These are phyloP conservation scores for Skeletonema menzelii DNA, from an alignment of 108 stramenopile species.

Conservation along the genomic window DNA sequence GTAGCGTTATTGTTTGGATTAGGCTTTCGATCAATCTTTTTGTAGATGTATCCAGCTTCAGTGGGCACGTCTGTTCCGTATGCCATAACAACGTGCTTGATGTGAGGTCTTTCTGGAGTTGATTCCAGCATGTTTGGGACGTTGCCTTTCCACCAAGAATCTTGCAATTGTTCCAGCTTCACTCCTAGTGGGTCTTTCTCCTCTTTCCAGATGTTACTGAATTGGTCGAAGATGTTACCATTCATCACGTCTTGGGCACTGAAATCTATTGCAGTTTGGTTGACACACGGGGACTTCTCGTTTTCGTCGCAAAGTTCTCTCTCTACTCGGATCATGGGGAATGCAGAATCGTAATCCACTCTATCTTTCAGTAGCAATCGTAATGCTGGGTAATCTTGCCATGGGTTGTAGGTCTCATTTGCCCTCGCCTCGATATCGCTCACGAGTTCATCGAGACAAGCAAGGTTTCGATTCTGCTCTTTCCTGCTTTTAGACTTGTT, in stretches of 20 bases:
- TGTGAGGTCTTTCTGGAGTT: constrained; percentile 80
- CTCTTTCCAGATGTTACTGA: constrained; percentile 76
- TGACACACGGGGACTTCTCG: constrained; percentile 45
- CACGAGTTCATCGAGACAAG: constrained; percentile 75
- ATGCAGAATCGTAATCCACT: constrained; percentile 72
- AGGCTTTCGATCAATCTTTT: constrained; percentile 26
- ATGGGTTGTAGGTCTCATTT: constrained; percentile 54
- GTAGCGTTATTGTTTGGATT: neutral
- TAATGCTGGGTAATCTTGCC: constrained; percentile 70
- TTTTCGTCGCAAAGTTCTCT: constrained; percentile 50
- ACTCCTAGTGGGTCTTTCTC: constrained; percentile 61
- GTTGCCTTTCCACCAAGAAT: constrained; percentile 62
- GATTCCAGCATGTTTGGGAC: constrained; percentile 69
- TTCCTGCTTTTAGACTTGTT: constrained; percentile 11
- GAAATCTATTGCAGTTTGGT: constrained; percentile 21
- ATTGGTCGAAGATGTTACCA: constrained; percentile 64
- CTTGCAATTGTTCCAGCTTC: constrained; percentile 69
- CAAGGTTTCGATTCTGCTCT: constrained; percentile 43
- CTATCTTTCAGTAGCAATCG: constrained; percentile 61
- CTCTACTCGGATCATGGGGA: constrained; percentile 66
- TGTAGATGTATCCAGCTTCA: constrained; percentile 74
- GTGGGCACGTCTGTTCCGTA: constrained; percentile 87
- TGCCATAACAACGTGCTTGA: constrained; percentile 78
- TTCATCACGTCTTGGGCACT: constrained; percentile 53
- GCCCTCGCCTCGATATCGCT: constrained; percentile 51